Base-by-base conservation (phyloP, 495 filamentous ascomycete species). In the Neurospora africana region DNA sequence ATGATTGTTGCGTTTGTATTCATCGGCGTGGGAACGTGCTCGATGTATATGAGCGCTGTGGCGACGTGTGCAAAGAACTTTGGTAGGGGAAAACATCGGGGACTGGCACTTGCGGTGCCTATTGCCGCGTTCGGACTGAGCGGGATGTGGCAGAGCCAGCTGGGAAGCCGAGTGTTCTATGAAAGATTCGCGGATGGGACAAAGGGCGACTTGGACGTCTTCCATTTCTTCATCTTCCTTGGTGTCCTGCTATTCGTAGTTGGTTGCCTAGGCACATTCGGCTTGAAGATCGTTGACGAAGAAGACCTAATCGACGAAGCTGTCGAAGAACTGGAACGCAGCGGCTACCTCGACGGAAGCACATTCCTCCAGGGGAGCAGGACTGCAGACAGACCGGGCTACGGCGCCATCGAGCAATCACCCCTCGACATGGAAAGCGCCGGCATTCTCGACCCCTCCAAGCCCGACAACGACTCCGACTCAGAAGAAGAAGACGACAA, bases 21-120 rank as follows among this genome's bases (percentile, higher is more conserved):
- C 9, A 88, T 98, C 68, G 95, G 95, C 1, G 87, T 89, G 73
- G 95, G 90, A 6, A 98, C 95, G 0, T 90, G 90, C 73, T 86
- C 86, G 76, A 92, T 98, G 90, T 98, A 98, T 78, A 79, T 98
- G 35, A 86, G 88, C 41, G 91, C 92, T 0, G 91, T 99, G 37
- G 93, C 95, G 30, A 97, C 94, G 3, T 97, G 93, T 73, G 95
- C 95, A 33, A 99, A 99, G 88, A 98, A 97, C 81, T 98, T 98
- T 79, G 93, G 95, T 23, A 85, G 90, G 44, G 92, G 94, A 4
- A 93, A 91, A 77, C 89, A 96, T 76, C 91, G 93, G 78, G 95
- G 95, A 0, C 80, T 99, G 71, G 94, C 96, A 77, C 83, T 99
- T 70, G 95, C 94, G 30, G 81, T 92, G 69, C 95, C 95, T 8